Evolutionary conservation across 169 alveolate genomes (phyloP), one percentile per base, ranked within the genome.

Genomic region (Cryptosporidium meleagridis): DNA sequence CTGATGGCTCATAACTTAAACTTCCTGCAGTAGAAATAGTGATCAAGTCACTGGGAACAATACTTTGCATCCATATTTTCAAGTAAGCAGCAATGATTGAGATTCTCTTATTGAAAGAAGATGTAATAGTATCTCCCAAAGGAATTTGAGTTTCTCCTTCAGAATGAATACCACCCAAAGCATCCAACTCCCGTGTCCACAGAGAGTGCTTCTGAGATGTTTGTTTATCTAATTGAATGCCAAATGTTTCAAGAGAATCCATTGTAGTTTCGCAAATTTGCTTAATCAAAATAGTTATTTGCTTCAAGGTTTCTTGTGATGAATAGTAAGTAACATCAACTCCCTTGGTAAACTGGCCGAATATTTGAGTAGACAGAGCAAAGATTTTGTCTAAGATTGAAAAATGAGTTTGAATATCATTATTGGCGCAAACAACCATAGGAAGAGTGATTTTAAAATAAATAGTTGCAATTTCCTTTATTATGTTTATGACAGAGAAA

Each of bases 11-110:
- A 8, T 9, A 41, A 9, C n/a, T 8, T 23, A 5, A 0, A 29
- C n/a, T n/a, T n/a, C 68, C 55, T 41, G 80, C 89, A 7, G 53
- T 37, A n/a, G 68, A 80, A 5, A 80, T 62, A 26, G 45, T 45
- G 1, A 62, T n/a, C 7, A 80, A 31, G 33, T 61, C 89, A n/a
- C n/a, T 48, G 9, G 89, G 89, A 16, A 41, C 70, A 26, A 65
- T 31, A 14, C 23, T 65, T 29, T 44, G 44, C n/a, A 59, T 29
- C 72, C 72, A 80, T 16, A 80, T 37, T 48, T 65, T 80, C 26
- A 80, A 59, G 31, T 80, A 80, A 3, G 62, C 52, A 5, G 69
- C 55, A 6, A 80, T 62, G 12, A 21, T 37, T 3, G 89, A 59
- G 35, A 80, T 41, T 33, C 26, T 62, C 33, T 44, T 65, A 48